phyloP scores from a whole-genome alignment of 2,329 filamentous ascomycete genomes.

The Arthrobotrys musiformis region DNA sequence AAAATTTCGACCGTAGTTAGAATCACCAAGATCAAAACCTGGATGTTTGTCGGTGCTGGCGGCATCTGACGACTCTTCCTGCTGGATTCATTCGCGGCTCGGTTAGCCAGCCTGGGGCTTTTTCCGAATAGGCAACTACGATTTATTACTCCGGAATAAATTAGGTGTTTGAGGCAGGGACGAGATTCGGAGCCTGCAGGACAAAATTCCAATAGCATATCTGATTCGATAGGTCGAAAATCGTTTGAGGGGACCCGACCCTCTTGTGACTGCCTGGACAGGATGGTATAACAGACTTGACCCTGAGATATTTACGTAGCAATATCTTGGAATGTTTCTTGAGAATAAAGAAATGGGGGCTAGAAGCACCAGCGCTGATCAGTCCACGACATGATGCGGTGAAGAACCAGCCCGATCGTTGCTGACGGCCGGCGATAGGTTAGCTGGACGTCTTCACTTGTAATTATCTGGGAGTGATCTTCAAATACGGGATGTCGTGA shows the following conservation, averaged over 20 bases:
- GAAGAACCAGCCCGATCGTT: constrained; percentile 15
- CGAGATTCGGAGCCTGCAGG: constrained; percentile 10
- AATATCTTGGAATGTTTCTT: constrained; percentile 14
- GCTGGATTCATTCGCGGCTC: constrained; percentile 43
- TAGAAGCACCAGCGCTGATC: constrained; percentile 5
- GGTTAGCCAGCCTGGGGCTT: constrained; percentile 33
- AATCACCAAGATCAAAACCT: not conserved
- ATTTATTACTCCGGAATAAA: constrained; percentile 26
- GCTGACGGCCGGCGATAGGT: not conserved
- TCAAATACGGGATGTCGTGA: constrained; percentile 1
- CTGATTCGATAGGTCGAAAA: constrained; percentile 25
- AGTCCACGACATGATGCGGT: not conserved
- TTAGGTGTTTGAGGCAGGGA: constrained; percentile 35
- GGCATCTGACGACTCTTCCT: constrained; percentile 33
- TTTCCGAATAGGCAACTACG: constrained; percentile 44
- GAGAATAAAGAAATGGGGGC: constrained; percentile 5
- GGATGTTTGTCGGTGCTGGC: constrained; percentile 1
- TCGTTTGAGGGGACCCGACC: not conserved
- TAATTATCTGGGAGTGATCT: not conserved
- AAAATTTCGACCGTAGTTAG: not conserved
- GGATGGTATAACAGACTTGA: constrained; percentile 16
- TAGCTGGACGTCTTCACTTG: not conserved
- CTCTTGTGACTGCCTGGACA: constrained; percentile 21
- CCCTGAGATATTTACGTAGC: not conserved
- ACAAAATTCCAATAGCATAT: constrained; percentile 7